These are phyloP conservation scores for Diutina ranongensis DNA, from an alignment of 1,139 yeast genomes.

Conservation along the genomic window DNA sequence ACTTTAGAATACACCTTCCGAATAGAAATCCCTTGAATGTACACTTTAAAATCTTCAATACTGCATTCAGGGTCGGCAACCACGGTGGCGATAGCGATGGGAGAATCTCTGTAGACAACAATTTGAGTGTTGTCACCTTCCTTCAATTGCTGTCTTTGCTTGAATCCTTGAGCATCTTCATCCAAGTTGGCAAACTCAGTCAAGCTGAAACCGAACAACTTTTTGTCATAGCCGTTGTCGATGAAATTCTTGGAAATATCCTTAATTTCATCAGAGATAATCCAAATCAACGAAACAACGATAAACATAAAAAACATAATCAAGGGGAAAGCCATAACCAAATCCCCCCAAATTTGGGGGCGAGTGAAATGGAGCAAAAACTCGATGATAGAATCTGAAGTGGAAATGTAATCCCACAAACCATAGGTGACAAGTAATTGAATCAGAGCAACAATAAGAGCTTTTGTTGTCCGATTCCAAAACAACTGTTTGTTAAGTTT, in stretches of 20 bases:
- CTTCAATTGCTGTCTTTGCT: conserved; percentile 6
- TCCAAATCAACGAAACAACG: conserved; percentile 22
- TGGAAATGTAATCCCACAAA: conserved; percentile 17
- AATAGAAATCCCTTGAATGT: conserved; percentile 47
- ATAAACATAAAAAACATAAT: conserved; percentile 15
- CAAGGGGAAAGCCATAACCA: conserved; percentile 21
- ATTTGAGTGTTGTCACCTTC: conserved; percentile 35
- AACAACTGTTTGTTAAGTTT: conserved; percentile 36
- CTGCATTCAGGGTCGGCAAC: conserved; percentile 26
- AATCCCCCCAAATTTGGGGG: conserved; percentile 12
- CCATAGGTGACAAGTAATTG: conserved; percentile 11
- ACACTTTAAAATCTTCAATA: conserved; percentile 29
- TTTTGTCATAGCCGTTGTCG: conserved; percentile 20
- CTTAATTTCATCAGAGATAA: conserved; percentile 34
- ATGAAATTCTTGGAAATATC: conserved; percentile 32
- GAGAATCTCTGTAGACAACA: conserved; percentile 50
- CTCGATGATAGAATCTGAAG: conserved; percentile 27
- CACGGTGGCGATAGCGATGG: conserved; percentile 49
- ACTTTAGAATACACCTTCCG: conserved; percentile 54
- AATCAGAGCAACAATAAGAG: conserved; percentile 13
- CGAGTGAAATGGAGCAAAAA: conserved; percentile 13
- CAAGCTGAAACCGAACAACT: conserved; percentile 45
- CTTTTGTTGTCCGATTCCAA: conserved; percentile 27
- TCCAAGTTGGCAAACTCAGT: conserved; percentile 28
- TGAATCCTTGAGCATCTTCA: conserved; percentile 15